Conservation (phyloP, 768 basidiomycete species). For the Leccinum rimulosum region DNA sequence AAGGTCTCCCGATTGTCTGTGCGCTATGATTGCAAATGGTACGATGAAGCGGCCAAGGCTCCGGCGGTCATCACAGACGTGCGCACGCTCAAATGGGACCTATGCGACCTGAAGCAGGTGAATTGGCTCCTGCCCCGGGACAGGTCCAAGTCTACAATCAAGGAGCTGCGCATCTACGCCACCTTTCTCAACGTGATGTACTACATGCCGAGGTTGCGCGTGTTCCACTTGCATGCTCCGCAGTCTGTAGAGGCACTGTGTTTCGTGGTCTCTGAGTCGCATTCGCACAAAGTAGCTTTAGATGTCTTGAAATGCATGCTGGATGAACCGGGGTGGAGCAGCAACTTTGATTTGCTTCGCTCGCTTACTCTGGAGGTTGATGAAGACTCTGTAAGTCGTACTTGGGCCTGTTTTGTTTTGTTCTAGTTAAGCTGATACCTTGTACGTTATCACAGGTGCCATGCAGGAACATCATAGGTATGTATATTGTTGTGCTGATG, state of each 20-base stretch:
- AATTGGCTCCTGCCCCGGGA: not conserved
- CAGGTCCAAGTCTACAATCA: not conserved
- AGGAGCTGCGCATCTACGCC: not conserved
- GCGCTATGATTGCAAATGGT: not conserved
- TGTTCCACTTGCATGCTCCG: not conserved
- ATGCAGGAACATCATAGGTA: too few relatives aligned
- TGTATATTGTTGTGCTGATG: too few relatives aligned
- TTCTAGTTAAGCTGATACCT: too few relatives aligned
- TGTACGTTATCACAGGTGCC: too few relatives aligned
- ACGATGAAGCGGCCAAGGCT: conserved; percentile 24
- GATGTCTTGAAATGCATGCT: not conserved
- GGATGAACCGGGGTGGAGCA: not conserved
- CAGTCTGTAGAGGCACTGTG: not conserved
- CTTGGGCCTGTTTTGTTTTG: too few relatives aligned
- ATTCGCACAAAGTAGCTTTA: not conserved
- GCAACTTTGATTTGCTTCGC: not conserved
- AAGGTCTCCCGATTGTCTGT: too few relatives aligned
- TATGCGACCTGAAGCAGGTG: not conserved
- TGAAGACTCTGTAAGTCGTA: too few relatives aligned
- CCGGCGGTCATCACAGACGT: not conserved
- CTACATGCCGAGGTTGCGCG: not conserved
- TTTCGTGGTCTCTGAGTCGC: not conserved
- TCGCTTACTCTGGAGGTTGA: not conserved
- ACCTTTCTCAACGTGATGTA: too few relatives aligned
- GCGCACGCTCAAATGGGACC: not conserved